Base-by-base conservation (phyloP, 2,329 filamentous ascomycete species). In the Sclerotinia borealis region DNA sequence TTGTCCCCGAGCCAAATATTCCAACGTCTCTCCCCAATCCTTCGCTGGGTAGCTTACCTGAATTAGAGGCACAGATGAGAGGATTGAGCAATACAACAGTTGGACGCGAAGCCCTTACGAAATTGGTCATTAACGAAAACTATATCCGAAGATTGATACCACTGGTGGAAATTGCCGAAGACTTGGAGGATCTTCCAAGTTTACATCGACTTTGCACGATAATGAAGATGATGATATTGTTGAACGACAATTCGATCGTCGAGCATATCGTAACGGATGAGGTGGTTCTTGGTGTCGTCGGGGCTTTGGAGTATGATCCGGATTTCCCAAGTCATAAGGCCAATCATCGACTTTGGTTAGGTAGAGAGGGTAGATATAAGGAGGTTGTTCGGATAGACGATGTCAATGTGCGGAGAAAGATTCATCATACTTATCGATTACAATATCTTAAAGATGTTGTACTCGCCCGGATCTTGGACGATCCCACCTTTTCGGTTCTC, bases 361-460 rank as follows among this genome's bases (percentile, higher is more conserved):
- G 89, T 66, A 92, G 95, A 74, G 86, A 92, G 71, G 91, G 91
- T 25, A 88, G 92, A 70, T 99, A 92, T 76, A 98, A 96, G 76
- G 93, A 99, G 79, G 95, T 99, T 15, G 93, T 99, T 22, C 89
- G 85, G 61, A 97, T 99, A 70, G 89, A 93, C 70, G 91, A 97
- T 70, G 83, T 87, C 7, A 79, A 84, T 59, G 91, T 97, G 67
- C 86, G 88, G 69, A 88, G 85, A 71, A 98, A 98, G 79, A 98
- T 99, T 45, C 93, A 97, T 73, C 92, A 93, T 75, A 98, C 95
- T 1, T 97, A 97, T 78, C 90, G 95, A 45, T 79, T 99, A 39
- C 93, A 96, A 73, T 99, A 99, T 75, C 83, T 99, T 61, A 99
- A 98, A 76, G 95, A 99, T 72, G 95, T 99, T n/a, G 93, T 98